Base-by-base conservation (phyloP, 2,329 filamentous ascomycete species). In the Fusarium musae region DNA sequence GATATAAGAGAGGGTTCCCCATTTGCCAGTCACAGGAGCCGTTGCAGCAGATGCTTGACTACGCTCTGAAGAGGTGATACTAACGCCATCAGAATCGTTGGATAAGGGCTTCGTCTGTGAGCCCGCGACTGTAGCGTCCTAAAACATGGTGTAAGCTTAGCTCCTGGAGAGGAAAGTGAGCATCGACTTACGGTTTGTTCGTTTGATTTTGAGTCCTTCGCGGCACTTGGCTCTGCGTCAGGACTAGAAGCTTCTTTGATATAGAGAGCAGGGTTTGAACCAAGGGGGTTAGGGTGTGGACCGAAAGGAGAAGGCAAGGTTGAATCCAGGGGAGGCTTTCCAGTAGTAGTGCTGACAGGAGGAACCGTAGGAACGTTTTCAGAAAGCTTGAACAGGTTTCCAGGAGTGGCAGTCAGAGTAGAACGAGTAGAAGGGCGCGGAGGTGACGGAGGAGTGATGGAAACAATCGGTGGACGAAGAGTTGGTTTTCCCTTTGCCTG, bases 1-100 rank as follows among this genome's bases (percentile, higher is more conserved):
- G 12, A 43, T 17, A 11, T 34, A 53, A 10, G 59, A 60, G 21
- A 36, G 17, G 10, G 37, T 61, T 44, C 26, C 44, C 34, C 47
- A 40, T 5, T 28, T 49, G 6, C 42, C 47, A 13, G 28, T 17
- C 11, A 40, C 40, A 9, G 58, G 43, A 21, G 37, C 34, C 16
- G 58, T 40, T n/a, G 65, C 32, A 21, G 49, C n/a, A 30, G 56
- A 50, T 26, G 23, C 63, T 16, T 63, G 59, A 16, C 54, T 23
- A 59, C 54, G 23, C 44, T 60, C 34, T 32, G 46, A 37, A 28
- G 59, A 44, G n/a, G 52, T 28, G 54, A 39, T 37, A 42, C 34
- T 59, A 56, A 16, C 23, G 50, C 30, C 34, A 46, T 56, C 50
- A 40, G 44, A 42, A 13, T 56, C 49, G 32, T 34, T 17, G 21